Evolutionary conservation across 2,329 filamentous ascomycete species (phyloP), one percentile per base, ranked within the genome.

Genomic region (Didymellaceae sp.): DNA sequence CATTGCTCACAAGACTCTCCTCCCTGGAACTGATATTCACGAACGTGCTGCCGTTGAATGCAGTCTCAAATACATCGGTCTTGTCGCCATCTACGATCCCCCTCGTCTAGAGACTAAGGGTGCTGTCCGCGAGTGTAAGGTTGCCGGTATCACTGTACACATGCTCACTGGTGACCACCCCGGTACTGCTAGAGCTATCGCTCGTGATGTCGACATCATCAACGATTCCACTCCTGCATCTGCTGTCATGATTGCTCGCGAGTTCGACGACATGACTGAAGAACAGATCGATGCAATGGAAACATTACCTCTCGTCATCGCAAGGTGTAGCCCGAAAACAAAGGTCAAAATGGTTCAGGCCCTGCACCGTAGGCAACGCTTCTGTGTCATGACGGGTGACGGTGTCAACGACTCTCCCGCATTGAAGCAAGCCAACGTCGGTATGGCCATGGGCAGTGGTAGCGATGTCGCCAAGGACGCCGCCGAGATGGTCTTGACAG

Each of bases 41-140:
- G 63, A 70, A 31, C 88, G 91, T 5, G 74, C 77, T 5, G 74
- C 80, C 4, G 81, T 93, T 11, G 91, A 95, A 67, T 76, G 78
- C 26, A 78, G 83, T 22, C 82, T 96, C 24, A 82, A 80, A 3
- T 89, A 95, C 54, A 82, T 90, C 11, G 92, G 91, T n/a, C 81
- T 96, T 8, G 86, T 89, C 39, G 91, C 90, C 47, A 87, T 96
- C 56, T 93, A 94, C 67, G 91, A 96, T 61, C 91, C 91, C 3
- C 91, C 90, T 46, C 89, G 91, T 1, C 83, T 85, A 2, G 91
- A 95, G 74, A 91, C 91, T 0, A 88, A 86, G 17, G 81, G 68
- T 26, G 75, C 77, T 13, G 77, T 79, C 38, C 68, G 68, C 20
- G 70, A 75, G 46, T 78, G 76, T 26, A 75, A 77, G 49, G 63